These are phyloP conservation scores for Skeletonema costatum DNA, from an alignment of 108 stramenopile species.

Conservation along the genomic window DNA sequence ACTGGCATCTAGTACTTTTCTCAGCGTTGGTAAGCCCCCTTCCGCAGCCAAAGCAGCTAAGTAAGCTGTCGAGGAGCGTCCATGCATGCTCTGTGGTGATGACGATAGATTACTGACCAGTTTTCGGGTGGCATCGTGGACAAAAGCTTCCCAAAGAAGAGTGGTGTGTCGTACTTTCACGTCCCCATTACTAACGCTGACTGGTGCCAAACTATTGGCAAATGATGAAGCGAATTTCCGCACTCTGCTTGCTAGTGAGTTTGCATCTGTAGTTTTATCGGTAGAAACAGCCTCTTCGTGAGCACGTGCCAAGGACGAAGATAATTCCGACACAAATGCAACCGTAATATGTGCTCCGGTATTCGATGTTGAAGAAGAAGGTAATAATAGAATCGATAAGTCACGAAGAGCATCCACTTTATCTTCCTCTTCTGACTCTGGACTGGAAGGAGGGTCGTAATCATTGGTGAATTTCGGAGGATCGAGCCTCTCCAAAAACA, in stretches of 20 bases:
- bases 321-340: slow-evolving; percentile 42
- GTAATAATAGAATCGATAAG: slow-evolving; percentile 53
- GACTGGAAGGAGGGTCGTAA: slow-evolving; percentile 43
- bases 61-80: slow-evolving; percentile 74
- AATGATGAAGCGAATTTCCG: slow-evolving; percentile 66
- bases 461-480: slow-evolving; percentile 40
- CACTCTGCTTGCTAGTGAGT: slow-evolving; percentile 57
- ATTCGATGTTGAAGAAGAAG: not conserved
- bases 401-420: slow-evolving; percentile 71
- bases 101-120: slow-evolving; percentile 43
- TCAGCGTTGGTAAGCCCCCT: slow-evolving; percentile 68
- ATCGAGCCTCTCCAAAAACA: slow-evolving; percentile 75
- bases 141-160: slow-evolving; percentile 66
- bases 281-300: slow-evolving; percentile 47
- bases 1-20: slow-evolving; percentile 53
- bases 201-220: slow-evolving; percentile 52
- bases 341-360: slow-evolving; percentile 10
- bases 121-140: slow-evolving; percentile 44
- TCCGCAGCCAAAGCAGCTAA: slow-evolving; percentile 70
- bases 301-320: slow-evolving; percentile 35
- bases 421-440: slow-evolving; percentile 56
- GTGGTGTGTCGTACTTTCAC: not conserved
- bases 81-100: slow-evolving; percentile 58
- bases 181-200: not conserved
- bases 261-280: slow-evolving; percentile 10